A percentile compares a stretch with the other conserved stretches of the same genome.
Evolutionary conservation across 2,329 filamentous ascomycete genomes (phyloP).

Genomic region (Xylariaceae sp.): DNA sequence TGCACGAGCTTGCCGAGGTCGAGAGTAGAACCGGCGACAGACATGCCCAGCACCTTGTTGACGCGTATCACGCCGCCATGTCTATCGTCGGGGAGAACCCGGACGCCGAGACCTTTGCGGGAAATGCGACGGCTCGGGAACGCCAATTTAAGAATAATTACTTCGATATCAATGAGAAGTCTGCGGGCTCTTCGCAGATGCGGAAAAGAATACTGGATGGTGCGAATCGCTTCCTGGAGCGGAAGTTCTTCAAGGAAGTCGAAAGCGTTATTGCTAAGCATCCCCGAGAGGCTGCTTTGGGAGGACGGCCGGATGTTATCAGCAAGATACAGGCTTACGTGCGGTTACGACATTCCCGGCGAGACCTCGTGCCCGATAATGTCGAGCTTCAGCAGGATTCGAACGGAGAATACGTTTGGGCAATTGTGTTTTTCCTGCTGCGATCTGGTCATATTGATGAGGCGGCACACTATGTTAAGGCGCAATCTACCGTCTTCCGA

Average conservation of each 20-base stretch:
- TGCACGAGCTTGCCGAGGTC: slow-evolving; percentile 71
- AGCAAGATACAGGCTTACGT: slow-evolving; percentile 94
- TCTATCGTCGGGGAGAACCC: slow-evolving; percentile 72
- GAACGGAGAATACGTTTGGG: slow-evolving; percentile 84
- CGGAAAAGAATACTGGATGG: slow-evolving; percentile 77
- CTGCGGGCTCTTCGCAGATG: slow-evolving; percentile 59
- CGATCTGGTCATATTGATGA: slow-evolving; percentile 80
- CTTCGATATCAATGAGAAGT: slow-evolving; percentile 67
- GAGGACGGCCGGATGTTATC: slow-evolving; percentile 79
- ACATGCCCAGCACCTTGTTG: slow-evolving; percentile 68
- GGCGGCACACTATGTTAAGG: slow-evolving; percentile 79
- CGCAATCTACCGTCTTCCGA: slow-evolving; percentile 74
- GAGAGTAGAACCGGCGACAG: slow-evolving; percentile 67
- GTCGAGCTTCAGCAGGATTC: slow-evolving; percentile 70
- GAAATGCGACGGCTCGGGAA: slow-evolving; percentile 64
- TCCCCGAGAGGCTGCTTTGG: slow-evolving; percentile 82
- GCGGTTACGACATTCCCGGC: slow-evolving; percentile 70
- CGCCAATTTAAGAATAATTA: slow-evolving; percentile 75
- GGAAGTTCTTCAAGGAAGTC: slow-evolving; percentile 72
- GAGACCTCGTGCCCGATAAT: slow-evolving; percentile 78
- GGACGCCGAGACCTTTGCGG: slow-evolving; percentile 53
- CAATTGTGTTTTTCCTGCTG: slow-evolving; percentile 86
- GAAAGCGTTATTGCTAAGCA: slow-evolving; percentile 76
- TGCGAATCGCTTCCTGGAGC: slow-evolving; percentile 75
- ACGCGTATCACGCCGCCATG: slow-evolving; percentile 78